Conservation (phyloP, 176 grass and related monocot genomes). For the Sorghum bicolor region DNA sequence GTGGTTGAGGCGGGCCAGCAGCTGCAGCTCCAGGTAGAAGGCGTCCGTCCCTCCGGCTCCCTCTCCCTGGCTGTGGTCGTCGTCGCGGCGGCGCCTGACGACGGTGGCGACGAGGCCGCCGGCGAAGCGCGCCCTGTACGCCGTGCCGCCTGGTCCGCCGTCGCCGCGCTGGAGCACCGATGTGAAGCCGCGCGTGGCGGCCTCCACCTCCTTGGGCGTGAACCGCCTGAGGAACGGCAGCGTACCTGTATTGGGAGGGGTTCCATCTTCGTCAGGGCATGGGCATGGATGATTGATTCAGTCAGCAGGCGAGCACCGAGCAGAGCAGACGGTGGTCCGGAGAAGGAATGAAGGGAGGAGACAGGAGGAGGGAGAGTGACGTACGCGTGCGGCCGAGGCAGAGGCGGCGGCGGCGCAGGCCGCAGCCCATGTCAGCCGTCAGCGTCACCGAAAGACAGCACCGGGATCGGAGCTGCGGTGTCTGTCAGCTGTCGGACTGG, state of each 20-base stretch:
- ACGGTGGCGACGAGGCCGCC: slow-evolving; percentile 71
- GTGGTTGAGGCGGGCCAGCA: slow-evolving; percentile 76
- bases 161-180: slow-evolving; percentile 36
- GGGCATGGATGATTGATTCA: background rate
- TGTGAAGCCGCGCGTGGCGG: slow-evolving; percentile 72
- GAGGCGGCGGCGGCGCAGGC: slow-evolving; percentile 21
- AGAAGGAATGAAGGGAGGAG: background rate
- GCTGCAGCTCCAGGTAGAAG: slow-evolving; percentile 71
- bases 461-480: background rate
- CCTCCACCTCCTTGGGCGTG: slow-evolving; percentile 66
- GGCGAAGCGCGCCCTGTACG: slow-evolving; percentile 76
- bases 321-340: background rate
- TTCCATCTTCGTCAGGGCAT: background rate
- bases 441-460: background rate
- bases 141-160: slow-evolving; percentile 34
- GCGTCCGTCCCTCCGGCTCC: slow-evolving; percentile 21
- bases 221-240: slow-evolving; percentile 68
- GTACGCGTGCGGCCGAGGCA: slow-evolving; percentile 36
- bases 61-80: background rate
- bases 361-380: background rate
- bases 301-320: background rate
- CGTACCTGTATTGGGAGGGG: slow-evolving; percentile 9
- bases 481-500: background rate
- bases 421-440: slow-evolving; percentile 9
- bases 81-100: slow-evolving; percentile 35